phyloP scores from a whole-genome alignment of 352 stramenopile species.

The Globisporangium paroecandrum region DNA sequence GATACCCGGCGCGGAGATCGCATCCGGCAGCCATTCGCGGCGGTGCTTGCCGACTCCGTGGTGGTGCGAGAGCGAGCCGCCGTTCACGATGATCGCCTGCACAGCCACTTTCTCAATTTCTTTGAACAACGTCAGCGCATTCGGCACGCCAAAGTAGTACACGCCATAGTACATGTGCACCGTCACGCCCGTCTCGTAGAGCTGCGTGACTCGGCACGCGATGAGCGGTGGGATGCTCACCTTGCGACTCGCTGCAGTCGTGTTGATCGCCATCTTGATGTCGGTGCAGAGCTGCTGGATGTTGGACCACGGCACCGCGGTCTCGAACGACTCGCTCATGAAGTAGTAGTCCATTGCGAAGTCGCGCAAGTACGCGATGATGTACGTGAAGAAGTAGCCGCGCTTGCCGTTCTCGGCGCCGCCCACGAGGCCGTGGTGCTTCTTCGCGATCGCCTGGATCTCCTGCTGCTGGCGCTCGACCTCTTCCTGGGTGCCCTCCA shows the following conservation, averaged over 20 bases:
- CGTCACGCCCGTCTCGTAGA: conserved; percentile 93
- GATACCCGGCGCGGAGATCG: conserved; percentile 75
- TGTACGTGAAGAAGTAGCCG: conserved; percentile 93
- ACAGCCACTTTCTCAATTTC: conserved; percentile 68
- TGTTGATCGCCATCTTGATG: conserved; percentile 53
- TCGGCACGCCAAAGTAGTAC: conserved; percentile 81
- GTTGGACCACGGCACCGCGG: conserved; percentile 74
- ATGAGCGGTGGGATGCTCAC: conserved; percentile 86
- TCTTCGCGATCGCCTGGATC: conserved; percentile 67
- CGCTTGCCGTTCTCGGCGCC: conserved; percentile 85
- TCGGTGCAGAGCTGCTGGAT: conserved; percentile 50
- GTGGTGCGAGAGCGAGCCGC: conserved; percentile 93
- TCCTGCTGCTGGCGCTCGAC: conserved; percentile 44
- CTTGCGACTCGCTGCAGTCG: conserved; percentile 28
- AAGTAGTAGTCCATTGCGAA: conserved; percentile 93
- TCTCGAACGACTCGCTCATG: conserved; percentile 90
- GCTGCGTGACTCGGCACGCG: conserved; percentile 91
- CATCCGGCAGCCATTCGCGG: conserved; percentile 72
- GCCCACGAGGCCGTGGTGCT: conserved; percentile 76
- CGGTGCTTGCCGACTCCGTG: conserved; percentile 94
- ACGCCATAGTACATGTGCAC: conserved; percentile 98
- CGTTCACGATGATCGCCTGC: conserved; percentile 87
- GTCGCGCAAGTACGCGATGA: conserved; percentile 93
- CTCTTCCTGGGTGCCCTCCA: conserved; percentile 68
- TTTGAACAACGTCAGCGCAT: conserved; percentile 83